A percentile compares a stretch with the other conserved stretches of the same genome.
These are phyloP conservation scores for Fusarium denticulatum DNA, from an alignment of 2,329 filamentous ascomycete genomes.

Conservation along the genomic window DNA sequence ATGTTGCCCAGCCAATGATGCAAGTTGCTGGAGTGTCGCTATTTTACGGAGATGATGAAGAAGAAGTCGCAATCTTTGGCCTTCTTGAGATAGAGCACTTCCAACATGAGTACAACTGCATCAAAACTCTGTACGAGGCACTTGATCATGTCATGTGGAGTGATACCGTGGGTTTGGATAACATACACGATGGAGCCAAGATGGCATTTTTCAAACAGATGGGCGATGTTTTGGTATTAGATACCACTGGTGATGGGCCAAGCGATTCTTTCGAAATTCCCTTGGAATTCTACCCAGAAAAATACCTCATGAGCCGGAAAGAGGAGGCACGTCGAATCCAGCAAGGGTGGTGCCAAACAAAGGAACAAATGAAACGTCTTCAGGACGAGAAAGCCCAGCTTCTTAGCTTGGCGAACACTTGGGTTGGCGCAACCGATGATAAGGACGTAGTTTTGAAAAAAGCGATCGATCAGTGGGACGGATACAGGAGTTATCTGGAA, in stretches of 20 bases:
- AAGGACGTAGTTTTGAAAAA: constrained; percentile 47
- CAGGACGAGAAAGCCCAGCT: constrained; percentile 40
- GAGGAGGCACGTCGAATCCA: constrained; percentile 59
- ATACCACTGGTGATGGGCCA: constrained; percentile 55
- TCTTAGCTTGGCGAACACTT: constrained; percentile 44
- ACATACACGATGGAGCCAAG: constrained; percentile 49
- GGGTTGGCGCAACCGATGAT: constrained; percentile 38
- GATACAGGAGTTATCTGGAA: constrained; percentile 50
- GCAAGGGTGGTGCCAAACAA: constrained; percentile 48
- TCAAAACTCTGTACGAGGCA: constrained; percentile 59
- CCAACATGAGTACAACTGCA: constrained; percentile 49
- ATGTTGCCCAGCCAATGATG: constrained; percentile 45
- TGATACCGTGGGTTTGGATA: constrained; percentile 51
- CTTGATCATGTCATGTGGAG: constrained; percentile 61
- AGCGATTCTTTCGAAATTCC: constrained; percentile 61
- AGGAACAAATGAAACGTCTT: constrained; percentile 41
- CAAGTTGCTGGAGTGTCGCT: constrained; percentile 46
- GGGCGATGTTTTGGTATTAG: constrained; percentile 62
- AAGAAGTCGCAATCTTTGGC: constrained; percentile 52
- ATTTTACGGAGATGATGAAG: constrained; percentile 45
- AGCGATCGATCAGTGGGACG: constrained; percentile 46
- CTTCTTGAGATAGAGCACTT: constrained; percentile 55
- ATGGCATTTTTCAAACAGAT: constrained; percentile 57
- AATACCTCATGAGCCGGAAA: constrained; percentile 58
- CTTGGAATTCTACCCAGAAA: constrained; percentile 62